Evolutionary conservation across 2,329 filamentous ascomycete genomes (phyloP).

Genomic region (Lojkania enalia): DNA sequence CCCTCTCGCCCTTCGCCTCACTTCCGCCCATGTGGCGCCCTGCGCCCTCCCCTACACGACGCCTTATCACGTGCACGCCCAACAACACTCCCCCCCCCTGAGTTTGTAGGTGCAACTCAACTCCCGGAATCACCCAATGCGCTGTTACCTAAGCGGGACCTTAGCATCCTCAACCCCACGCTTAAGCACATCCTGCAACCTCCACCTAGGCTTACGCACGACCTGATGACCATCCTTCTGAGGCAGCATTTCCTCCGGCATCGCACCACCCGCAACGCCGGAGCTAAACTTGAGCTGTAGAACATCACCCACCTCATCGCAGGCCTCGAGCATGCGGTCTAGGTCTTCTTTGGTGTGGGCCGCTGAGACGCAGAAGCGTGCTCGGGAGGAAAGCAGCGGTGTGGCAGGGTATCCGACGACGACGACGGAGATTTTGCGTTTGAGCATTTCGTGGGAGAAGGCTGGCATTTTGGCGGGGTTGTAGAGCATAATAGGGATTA

Average conservation of each 20-base stretch:
- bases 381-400: constrained; percentile 89
- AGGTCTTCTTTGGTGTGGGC: constrained; percentile 98
- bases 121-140: background rate
- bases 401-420: constrained; percentile 97
- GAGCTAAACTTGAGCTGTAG: constrained; percentile 97
- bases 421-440: constrained; percentile 95
- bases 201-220: constrained; percentile 76
- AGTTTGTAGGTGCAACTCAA: background rate
- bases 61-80: constrained; percentile 17
- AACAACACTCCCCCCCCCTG: background rate
- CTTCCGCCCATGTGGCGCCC: constrained; percentile 7
- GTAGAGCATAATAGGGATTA: constrained; percentile 92
- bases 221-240: constrained; percentile 47
- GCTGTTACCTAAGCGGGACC: constrained; percentile 63
- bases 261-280: constrained; percentile 84
- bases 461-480: constrained; percentile 99
- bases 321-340: constrained; percentile 84
- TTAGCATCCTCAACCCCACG: constrained; percentile 77
- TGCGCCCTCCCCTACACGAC: constrained; percentile 7
- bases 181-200: constrained; percentile 72
- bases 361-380: constrained; percentile 92
- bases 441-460: constrained; percentile 98
- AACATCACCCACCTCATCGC: constrained; percentile 88
- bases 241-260: constrained; percentile 71
- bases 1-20: constrained; percentile 10